Conservation (phyloP, 225 moss, liverwort and hornwort species). For the Sphagnum tenellum region DNA sequence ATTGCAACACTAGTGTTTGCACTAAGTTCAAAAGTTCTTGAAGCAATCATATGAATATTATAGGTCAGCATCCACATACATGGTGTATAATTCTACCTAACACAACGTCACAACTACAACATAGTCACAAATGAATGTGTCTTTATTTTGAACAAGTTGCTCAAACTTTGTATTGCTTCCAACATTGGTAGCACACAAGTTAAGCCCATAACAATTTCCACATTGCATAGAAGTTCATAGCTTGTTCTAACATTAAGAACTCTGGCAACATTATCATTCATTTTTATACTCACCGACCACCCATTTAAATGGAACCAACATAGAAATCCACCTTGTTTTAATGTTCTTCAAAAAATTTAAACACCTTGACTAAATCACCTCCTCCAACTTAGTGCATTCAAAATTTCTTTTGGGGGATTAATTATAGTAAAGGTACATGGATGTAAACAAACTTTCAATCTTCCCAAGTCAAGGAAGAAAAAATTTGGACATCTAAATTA, state of each 20-base stretch:
- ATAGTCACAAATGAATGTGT: too few species aligned
- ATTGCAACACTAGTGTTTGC: too few species aligned
- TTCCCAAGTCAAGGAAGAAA: not conserved
- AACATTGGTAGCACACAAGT: not conserved
- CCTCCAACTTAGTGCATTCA: not conserved
- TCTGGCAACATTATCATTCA: not conserved
- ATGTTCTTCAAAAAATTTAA: not conserved
- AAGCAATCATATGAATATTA: not conserved
- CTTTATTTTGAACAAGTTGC: too few species aligned
- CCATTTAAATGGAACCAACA: not conserved
- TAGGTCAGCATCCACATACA: not conserved
- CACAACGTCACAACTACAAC: not conserved
- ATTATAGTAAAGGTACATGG: not conserved
- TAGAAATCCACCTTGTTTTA: constrained; percentile 1
- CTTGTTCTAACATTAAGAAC: too few species aligned
- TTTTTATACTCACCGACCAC: not conserved
- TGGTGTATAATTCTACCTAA: not conserved
- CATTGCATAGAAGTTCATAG: not conserved
- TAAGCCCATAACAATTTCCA: not conserved
- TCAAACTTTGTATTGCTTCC: not conserved
- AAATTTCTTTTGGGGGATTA: too few species aligned
- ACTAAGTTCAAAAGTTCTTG: not conserved
- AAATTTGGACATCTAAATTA: not conserved
- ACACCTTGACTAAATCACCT: not conserved
- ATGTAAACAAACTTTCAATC: not conserved